These are phyloP conservation scores for Monosporascus ibericus DNA, from an alignment of 2,329 filamentous ascomycete genomes.

Conservation along the genomic window DNA sequence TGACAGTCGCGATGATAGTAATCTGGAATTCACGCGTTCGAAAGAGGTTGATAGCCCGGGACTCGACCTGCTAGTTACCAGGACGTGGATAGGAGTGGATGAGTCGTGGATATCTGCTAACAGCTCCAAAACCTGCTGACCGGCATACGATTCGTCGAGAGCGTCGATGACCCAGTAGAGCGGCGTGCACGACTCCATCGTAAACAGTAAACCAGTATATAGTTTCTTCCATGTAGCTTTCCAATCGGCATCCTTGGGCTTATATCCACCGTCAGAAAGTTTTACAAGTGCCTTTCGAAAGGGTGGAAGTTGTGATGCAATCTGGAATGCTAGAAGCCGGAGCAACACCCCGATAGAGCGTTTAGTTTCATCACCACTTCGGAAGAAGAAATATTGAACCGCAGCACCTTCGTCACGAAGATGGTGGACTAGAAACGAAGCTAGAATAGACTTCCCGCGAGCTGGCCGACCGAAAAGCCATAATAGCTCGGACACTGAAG, in stretches of 20 bases:
- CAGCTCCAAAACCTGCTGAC: conserved; percentile 4
- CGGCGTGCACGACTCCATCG: background rate
- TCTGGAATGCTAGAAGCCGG: conserved; percentile 1
- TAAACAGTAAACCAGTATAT: conserved; percentile 1
- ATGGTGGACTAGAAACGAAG: conserved; percentile 6
- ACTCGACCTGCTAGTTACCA: conserved; percentile 2
- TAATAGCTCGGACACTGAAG: conserved; percentile 1
- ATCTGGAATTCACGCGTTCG: background rate
- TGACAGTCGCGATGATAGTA: background rate
- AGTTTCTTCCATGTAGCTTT: conserved; percentile 7
- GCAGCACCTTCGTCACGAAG: conserved; percentile 1
- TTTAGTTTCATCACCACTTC: conserved; percentile 4
- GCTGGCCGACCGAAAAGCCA: conserved; percentile 9
- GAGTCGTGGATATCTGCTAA: background rate
- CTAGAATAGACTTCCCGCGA: conserved; percentile 8
- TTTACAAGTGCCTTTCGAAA: background rate
- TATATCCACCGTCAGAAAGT: background rate
- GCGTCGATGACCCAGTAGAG: conserved; percentile 12
- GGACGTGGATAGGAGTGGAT: background rate
- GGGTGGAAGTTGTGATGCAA: background rate
- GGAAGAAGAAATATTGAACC: conserved; percentile 9
- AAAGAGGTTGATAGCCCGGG: background rate
- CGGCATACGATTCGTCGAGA: conserved; percentile 5
- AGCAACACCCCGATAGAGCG: conserved; percentile 1
- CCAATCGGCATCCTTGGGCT: conserved; percentile 4